Conservation (phyloP, 331 rosid genomes). For the Phaseolus coccineus region DNA sequence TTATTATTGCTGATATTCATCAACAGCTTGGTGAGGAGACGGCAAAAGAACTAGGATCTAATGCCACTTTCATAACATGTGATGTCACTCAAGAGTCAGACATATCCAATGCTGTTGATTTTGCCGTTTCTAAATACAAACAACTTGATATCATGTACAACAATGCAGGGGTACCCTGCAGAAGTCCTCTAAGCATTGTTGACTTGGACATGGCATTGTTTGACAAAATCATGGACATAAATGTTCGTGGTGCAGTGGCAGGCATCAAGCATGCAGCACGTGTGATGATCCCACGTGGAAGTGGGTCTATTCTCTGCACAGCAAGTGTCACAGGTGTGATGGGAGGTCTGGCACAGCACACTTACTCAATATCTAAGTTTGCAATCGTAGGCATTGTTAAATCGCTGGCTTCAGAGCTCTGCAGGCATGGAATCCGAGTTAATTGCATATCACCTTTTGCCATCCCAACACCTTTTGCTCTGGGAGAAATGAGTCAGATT, state of each 20-base stretch:
- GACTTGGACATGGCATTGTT: slow-evolving; percentile 66
- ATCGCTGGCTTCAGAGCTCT: slow-evolving; percentile 71
- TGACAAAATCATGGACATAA: slow-evolving; percentile 71
- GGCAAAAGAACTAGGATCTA: slow-evolving; percentile 72
- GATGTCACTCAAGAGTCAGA: slow-evolving; percentile 82
- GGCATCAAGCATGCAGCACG: slow-evolving; percentile 89
- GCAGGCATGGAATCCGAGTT: slow-evolving; percentile 71
- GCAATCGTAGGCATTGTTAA: slow-evolving; percentile 79
- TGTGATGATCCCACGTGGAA: slow-evolving; percentile 74
- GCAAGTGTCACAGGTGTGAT: slow-evolving; percentile 79
- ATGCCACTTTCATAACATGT: slow-evolving; percentile 72
- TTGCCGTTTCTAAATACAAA: slow-evolving; percentile 60
- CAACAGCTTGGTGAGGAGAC: slow-evolving; percentile 66
- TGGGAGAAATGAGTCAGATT: slow-evolving; percentile 59
- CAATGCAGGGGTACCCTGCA: slow-evolving; percentile 88
- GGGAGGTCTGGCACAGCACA: slow-evolving; percentile 81
- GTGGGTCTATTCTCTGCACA: slow-evolving; percentile 83
- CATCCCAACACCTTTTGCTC: slow-evolving; percentile 69
- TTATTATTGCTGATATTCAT: slow-evolving; percentile 81
- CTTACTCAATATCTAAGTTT: slow-evolving; percentile 76
- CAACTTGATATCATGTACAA: slow-evolving; percentile 83
- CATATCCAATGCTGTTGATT: slow-evolving; percentile 77
- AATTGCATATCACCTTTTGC: slow-evolving; percentile 84
- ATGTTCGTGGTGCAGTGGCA: slow-evolving; percentile 75
- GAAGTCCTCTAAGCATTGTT: slow-evolving; percentile 70